Percentiles rank a stretch among this genome's conserved stretches.
Conservation (phyloP, 495 filamentous ascomycete genomes). For the Xeromyces bisporus region DNA sequence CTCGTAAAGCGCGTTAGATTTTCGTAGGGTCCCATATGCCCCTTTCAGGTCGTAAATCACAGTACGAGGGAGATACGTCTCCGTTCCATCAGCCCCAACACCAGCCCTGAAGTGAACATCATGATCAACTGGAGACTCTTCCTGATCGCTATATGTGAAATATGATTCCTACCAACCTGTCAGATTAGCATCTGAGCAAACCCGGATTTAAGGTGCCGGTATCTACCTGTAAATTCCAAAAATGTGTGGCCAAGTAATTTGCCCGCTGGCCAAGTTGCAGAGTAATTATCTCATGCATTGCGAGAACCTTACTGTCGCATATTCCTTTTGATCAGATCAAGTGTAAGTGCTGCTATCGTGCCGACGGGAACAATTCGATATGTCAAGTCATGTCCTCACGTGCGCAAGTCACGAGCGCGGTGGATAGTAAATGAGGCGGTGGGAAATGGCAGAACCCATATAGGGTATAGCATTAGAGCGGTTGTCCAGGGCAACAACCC, state of each 20-base stretch:
- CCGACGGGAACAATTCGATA: neutral
- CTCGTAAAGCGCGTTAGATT: conserved; percentile 82
- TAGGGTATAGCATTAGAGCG: no score
- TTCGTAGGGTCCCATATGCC: conserved; percentile 73
- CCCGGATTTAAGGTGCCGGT: neutral
- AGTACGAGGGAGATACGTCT: conserved; percentile 83
- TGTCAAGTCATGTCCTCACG: neutral
- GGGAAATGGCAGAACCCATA: no score
- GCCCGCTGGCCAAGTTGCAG: conserved; percentile 82
- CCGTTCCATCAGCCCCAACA: conserved; percentile 56
- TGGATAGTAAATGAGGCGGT: no score
- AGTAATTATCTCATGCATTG: conserved; percentile 95
- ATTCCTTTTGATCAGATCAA: no score
- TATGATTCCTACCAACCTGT: conserved; percentile 58
- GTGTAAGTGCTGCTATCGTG: no score
- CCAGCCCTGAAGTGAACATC: conserved; percentile 84
- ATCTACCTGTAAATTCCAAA: conserved; percentile 84
- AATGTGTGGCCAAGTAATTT: conserved; percentile 94
- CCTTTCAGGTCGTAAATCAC: conserved; percentile 92
- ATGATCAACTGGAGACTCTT: conserved; percentile 64
- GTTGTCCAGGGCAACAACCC: no score
- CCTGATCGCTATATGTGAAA: conserved; percentile 66
- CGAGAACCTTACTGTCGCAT: no score
- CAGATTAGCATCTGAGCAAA: conserved; percentile 5
- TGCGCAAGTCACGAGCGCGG: no score